Base-by-base conservation (phyloP, 2,329 filamentous ascomycete species). In the Elsinoe australis region DNA sequence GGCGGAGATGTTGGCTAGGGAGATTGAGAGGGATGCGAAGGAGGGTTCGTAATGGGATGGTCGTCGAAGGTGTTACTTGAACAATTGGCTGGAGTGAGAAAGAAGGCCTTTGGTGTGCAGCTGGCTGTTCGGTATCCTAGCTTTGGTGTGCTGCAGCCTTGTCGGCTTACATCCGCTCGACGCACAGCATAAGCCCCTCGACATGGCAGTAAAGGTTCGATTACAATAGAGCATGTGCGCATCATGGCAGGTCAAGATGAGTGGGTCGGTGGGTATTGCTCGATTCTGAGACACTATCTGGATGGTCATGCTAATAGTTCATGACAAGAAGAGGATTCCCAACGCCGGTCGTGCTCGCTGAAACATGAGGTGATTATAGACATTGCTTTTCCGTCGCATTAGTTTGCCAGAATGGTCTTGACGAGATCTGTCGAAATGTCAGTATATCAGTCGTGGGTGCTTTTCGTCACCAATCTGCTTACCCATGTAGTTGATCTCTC, bases 401-500 rank as follows among this genome's bases (percentile, higher is more conserved):
- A 67, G 52, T 67, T 67, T 54, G 61, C 62, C 45, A 67, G 56
- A 52, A 67, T 66, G 52, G 64, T 66, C 61, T 64, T 64, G 41
- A 67, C 64, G 54, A 67, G 60, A 51, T 65, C 62, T 63, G 50
- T 26, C 12, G 24, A 17, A 36, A 28, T 38, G 34, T 26, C 21
- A 17, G 19, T 47, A n/a, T n/a, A n/a, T 58, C 31, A 55, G 50
- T 38, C 10, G n/a, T 19, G 22, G 8, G 45, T 7, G 21, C 9
- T 36, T 14, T 10, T 26, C 24, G 4, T 35, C 34, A 21, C 14
- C 22, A 29, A 21, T 38, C 28, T 21, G 66, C 81, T 55, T 74
- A 92, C 87, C 88, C 56, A 85, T 89, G 69, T 98, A 98, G 74
- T 96, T 95, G 69, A 98, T 87, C 78, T 96, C 89, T 58, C 90